A percentile compares a stretch with the other conserved stretches of the same genome.
phyloP scores from a whole-genome alignment of 2,329 filamentous ascomycete species.

The Domatiomyces globalis region DNA sequence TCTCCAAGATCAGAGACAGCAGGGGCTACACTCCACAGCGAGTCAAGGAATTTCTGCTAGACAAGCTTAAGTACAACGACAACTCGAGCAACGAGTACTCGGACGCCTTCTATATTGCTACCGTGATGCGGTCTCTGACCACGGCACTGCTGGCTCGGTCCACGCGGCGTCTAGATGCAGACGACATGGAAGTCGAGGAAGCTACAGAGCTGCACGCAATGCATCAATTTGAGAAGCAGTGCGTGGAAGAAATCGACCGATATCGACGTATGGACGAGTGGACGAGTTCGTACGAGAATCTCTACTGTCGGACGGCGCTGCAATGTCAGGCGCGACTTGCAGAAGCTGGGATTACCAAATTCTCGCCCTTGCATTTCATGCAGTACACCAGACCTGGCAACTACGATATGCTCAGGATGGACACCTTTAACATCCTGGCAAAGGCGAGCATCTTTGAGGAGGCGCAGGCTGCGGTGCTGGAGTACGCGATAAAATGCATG shows the following conservation, averaged over 20 bases:
- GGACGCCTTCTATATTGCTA: conserved; percentile 78
- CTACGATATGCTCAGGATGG: conserved; percentile 44
- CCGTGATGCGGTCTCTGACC: conserved; percentile 53
- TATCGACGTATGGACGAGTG: conserved; percentile 53
- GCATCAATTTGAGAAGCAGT: conserved; percentile 40
- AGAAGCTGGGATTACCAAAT: conserved; percentile 37
- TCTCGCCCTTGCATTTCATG: conserved; percentile 43
- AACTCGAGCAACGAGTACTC: conserved; percentile 82
- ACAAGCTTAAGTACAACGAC: conserved; percentile 85
- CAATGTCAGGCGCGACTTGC: conserved; percentile 45
- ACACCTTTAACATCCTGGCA: conserved; percentile 45
- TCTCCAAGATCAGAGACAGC: conserved; percentile 61
- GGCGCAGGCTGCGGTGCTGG: conserved; percentile 32
- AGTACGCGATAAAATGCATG: conserved; percentile 44
- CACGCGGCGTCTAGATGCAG: conserved; percentile 26
- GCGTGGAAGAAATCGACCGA: conserved; percentile 47
- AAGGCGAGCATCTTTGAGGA: conserved; percentile 40
- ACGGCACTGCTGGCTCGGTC: conserved; percentile 37
- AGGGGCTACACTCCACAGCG: conserved; percentile 63
- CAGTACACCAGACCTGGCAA: conserved; percentile 48
- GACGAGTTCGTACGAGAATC: conserved; percentile 51
- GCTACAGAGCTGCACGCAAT: conserved; percentile 38
- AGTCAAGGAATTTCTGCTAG: conserved; percentile 71
- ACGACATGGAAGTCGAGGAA: conserved; percentile 33
- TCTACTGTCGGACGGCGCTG: conserved; percentile 47